Base-by-base conservation (phyloP, 495 filamentous ascomycete species). In the Tuber brumale region DNA sequence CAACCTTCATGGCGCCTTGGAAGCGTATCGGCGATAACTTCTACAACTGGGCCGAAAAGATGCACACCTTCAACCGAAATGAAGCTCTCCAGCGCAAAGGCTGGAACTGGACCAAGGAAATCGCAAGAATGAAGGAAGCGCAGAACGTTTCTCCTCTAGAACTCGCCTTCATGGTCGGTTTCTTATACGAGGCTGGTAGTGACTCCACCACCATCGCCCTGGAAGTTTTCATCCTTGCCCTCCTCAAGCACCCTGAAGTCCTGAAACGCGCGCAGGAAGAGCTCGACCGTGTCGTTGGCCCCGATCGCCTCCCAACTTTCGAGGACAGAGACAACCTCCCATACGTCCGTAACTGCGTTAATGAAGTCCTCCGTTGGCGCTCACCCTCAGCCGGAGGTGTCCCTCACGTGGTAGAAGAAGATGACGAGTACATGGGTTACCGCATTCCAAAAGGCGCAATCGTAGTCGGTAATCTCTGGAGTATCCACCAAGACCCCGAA, bases 161-260 rank as follows among this genome's bases (percentile, higher is more conserved):
- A 66, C 57, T 66, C 9, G 80, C 79, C 9, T 87, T 86, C 78
- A 84, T 86, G 27, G 86, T 88, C 7, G 86, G 84, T n/a, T 85
- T 86, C 0, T 78, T 91, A 0, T 87, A 90, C 46, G 85, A 87
- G 39, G 90, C 87, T 16, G 90, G 89, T 8, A 87, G 88, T 35
- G 90, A 91, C 77, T 91, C 89, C 77, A 85, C 84, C 31, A 83
- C 86, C 19, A 82, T 80, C 72, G 85, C 84, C 10, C 31, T 83
- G 31, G n/a, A 74, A 12, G 46, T 79, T 1, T 79, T 82, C 27
- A 81, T 83, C 73, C 73, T 82, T 9, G 57, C 75, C 66, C 77
- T 85, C 72, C 75, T 78, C 21, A 45, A 80, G 8, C 71, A 83
- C 61, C 84, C 84, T 8, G 77, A 83, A n/a, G 75, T 84, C 18